Conservation (phyloP, 202 grass and related monocot species). For the Setaria viridis region DNA sequence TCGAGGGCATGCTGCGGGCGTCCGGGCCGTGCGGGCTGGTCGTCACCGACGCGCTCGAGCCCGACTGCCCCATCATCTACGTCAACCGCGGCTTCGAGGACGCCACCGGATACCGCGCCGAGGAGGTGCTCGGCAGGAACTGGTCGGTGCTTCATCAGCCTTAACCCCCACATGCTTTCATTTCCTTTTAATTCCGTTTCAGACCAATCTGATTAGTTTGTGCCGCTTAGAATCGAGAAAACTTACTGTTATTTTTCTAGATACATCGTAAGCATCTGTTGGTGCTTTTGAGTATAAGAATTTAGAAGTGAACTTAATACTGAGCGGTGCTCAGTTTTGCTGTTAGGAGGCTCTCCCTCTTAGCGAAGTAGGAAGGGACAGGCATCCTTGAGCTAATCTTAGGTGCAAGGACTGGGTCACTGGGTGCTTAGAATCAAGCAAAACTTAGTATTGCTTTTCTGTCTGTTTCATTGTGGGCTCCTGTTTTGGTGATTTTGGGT, state of each 20-base stretch:
- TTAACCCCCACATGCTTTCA: background rate
- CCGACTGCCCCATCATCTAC: conserved; percentile 89
- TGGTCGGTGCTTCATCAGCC: conserved; percentile 51
- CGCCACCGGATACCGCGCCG: conserved; percentile 78
- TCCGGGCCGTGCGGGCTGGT: conserved; percentile 68
- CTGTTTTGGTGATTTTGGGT: background rate
- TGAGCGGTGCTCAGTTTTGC: background rate
- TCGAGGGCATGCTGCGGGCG: conserved; percentile 71
- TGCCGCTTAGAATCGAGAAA: background rate
- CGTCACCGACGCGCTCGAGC: conserved; percentile 84
- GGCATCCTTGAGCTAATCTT: background rate
- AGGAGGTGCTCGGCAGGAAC: conserved; percentile 93
- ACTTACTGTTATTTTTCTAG: background rate
- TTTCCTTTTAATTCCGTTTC: background rate
- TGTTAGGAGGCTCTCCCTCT: background rate
- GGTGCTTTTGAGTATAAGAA: background rate
- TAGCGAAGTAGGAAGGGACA: background rate
- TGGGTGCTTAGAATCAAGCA: background rate
- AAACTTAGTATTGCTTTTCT: background rate
- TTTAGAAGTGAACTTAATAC: background rate
- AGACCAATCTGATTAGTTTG: background rate
- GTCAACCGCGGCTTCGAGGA: conserved; percentile 90
- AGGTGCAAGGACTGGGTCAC: background rate
- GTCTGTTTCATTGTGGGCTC: background rate
- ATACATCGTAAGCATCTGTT: background rate